These are phyloP conservation scores for Aspergillus fumigatiaffinis DNA, from an alignment of 2,329 filamentous ascomycete species.

Conservation along the genomic window DNA sequence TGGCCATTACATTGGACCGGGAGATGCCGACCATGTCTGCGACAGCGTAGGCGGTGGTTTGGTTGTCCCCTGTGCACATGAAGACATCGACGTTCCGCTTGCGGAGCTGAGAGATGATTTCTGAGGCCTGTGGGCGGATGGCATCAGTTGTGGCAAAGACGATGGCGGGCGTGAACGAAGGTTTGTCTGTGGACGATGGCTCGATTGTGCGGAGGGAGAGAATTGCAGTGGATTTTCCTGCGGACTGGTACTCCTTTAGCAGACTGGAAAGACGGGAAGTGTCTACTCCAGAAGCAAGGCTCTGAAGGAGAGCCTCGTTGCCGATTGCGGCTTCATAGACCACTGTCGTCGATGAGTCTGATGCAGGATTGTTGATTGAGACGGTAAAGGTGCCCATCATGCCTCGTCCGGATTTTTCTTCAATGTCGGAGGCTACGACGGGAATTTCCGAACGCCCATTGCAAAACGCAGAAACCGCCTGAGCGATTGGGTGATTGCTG, in stretches of 20 bases:
- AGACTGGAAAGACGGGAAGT: constrained; percentile 31
- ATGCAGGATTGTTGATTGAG: constrained; percentile 12
- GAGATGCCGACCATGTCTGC: constrained; percentile 72
- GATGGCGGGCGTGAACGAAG: constrained; percentile 50
- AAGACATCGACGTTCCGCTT: constrained; percentile 68
- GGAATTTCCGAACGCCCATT: constrained; percentile 20
- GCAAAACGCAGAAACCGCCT: constrained; percentile 52
- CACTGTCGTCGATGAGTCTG: constrained; percentile 13
- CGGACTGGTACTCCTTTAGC: constrained; percentile 37
- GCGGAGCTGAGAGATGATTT: constrained; percentile 63
- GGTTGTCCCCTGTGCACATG: constrained; percentile 92
- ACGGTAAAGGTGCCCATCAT: constrained; percentile 51
- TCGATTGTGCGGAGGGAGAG: constrained; percentile 35
- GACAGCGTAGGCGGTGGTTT: constrained; percentile 76
- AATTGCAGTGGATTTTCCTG: constrained; percentile 44
- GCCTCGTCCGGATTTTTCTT: constrained; percentile 56
- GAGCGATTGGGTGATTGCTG: constrained; percentile 58
- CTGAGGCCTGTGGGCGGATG: constrained; percentile 66
- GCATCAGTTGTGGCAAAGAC: constrained; percentile 77
- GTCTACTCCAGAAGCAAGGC: constrained; percentile 28
- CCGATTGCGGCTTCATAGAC: constrained; percentile 51
- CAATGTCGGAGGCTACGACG: constrained; percentile 38
- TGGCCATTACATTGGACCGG: constrained; percentile 71
- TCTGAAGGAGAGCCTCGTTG: constrained; percentile 52
- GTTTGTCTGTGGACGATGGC: constrained; percentile 8